Conservation (phyloP, 2,329 filamentous ascomycete genomes). For the Colletotrichum higginsianum region DNA sequence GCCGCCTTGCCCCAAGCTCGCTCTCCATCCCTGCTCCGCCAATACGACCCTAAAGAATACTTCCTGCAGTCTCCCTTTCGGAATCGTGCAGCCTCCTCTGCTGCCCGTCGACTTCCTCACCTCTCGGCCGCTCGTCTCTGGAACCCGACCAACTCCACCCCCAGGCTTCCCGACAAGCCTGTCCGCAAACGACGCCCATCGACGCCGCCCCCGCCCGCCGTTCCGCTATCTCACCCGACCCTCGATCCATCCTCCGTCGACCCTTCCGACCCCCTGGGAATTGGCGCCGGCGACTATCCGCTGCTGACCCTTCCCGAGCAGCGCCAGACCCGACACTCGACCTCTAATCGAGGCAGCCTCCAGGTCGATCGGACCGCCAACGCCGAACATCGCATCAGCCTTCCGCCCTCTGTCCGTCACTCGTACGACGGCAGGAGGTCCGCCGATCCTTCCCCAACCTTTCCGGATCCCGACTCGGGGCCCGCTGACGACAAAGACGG, state of each 20-base stretch:
- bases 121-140: slow-evolving; percentile 68
- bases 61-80: slow-evolving; percentile 60
- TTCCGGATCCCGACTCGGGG: slow-evolving; percentile 42
- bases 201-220: slow-evolving; percentile 66
- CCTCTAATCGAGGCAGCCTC: slow-evolving; percentile 63
- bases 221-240: slow-evolving; percentile 64
- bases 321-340: slow-evolving; percentile 60
- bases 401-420: slow-evolving; percentile 67
- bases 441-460: slow-evolving; percentile 51
- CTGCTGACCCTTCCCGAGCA: slow-evolving; percentile 67
- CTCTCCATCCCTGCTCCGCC: slow-evolving; percentile 37
- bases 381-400: slow-evolving; percentile 65
- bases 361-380: slow-evolving; percentile 64
- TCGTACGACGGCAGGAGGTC: slow-evolving; percentile 67
- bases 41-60: slow-evolving; percentile 43
- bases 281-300: slow-evolving; percentile 63
- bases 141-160: slow-evolving; percentile 74
- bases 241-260: slow-evolving; percentile 55
- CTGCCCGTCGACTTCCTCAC: slow-evolving; percentile 54
- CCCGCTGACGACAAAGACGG: slow-evolving; percentile 36
- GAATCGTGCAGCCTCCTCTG: slow-evolving; percentile 53
- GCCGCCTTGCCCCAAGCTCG: slow-evolving; percentile 39
- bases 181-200: slow-evolving; percentile 64
- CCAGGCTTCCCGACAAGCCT: slow-evolving; percentile 54
- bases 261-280: slow-evolving; percentile 54